Evolutionary conservation across 1,284 basidiomycete species (phyloP), one percentile per base, ranked within the genome.

Genomic region (Rhodotorula sp.): DNA sequence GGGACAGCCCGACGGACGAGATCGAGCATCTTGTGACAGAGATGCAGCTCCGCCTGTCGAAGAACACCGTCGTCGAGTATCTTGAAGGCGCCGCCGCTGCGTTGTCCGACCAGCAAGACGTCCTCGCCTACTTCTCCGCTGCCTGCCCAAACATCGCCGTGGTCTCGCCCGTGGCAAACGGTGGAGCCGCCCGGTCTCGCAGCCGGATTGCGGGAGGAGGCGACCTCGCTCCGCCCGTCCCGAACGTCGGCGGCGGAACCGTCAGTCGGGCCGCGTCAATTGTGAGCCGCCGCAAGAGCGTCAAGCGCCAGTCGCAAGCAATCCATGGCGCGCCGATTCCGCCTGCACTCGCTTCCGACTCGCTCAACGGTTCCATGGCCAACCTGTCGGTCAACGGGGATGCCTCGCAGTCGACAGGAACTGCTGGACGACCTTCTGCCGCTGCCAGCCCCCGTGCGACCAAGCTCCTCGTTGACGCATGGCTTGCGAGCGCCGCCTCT

Each of bases 401-500:
- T 2, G 34, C 54, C 29, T n/a, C 51, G 30, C 27, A 55, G 10
- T 17, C 55, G 4, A 39, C 55, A 24, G 24, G n/a, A 8, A 24
- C 24, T 36, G 10, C 59, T 17, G 48, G 13, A 8, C 32, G 15
- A 7, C 20, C 27, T 9, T 32, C 67, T 1, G 52, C 67, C 19
- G 46, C 36, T 22, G 49, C 52, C 10, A 62, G 67, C 34, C 82
- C 85, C n/a, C 85, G 83, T 59, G 90, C 92, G 76, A 86, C 87
- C 49, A 83, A 88, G 44, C 80, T 94, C 47, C 82, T 98, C 66
- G 91, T 90, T 66, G 88, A 92, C 75, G 82, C 98, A 29, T 99
- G 95, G 95, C 82, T 98, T 10, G 90, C 92, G 85, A 90, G 89
- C 4, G 92, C 95, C 0, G 94, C 96, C 8, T 94, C 91, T 0